phyloP scores from a whole-genome alignment of 345 rosid species.

The Populus ilicifolia region DNA sequence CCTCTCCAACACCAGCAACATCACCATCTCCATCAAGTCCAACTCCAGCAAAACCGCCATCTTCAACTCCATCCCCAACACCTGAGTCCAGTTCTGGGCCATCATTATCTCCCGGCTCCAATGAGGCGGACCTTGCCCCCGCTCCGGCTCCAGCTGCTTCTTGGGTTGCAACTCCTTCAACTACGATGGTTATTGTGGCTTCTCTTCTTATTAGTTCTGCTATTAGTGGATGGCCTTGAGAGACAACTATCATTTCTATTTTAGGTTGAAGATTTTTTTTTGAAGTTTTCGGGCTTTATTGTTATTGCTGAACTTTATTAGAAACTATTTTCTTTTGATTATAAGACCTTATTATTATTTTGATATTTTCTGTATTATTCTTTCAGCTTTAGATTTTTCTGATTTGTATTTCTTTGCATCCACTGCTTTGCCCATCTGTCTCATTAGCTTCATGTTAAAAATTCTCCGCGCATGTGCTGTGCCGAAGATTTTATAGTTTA shows the following conservation, averaged over 20 bases:
- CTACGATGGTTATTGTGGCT: constrained; percentile 2
- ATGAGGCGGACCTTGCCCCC: not conserved
- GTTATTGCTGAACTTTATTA: not conserved
- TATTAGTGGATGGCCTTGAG: not conserved
- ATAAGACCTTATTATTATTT: too few species aligned
- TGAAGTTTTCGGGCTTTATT: not conserved
- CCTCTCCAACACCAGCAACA: not conserved
- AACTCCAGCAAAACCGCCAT: not conserved
- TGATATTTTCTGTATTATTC: too few species aligned
- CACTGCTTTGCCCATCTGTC: too few species aligned
- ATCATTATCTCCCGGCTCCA: not conserved
- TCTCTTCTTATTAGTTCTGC: constrained; percentile 5
- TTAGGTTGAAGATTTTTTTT: not conserved
- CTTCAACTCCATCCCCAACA: not conserved
- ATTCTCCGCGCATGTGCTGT: too few species aligned
- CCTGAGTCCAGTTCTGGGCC: not conserved
- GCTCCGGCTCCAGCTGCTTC: not conserved
- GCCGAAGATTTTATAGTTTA: too few species aligned
- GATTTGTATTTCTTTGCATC: too few species aligned
- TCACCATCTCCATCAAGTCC: not conserved
- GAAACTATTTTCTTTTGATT: not conserved
- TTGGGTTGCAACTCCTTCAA: not conserved
- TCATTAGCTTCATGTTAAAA: too few species aligned
- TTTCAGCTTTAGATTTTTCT: too few species aligned
- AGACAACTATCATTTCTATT: not conserved